phyloP scores from a whole-genome alignment of 495 filamentous ascomycete species.

The Penicillium waksmanii region DNA sequence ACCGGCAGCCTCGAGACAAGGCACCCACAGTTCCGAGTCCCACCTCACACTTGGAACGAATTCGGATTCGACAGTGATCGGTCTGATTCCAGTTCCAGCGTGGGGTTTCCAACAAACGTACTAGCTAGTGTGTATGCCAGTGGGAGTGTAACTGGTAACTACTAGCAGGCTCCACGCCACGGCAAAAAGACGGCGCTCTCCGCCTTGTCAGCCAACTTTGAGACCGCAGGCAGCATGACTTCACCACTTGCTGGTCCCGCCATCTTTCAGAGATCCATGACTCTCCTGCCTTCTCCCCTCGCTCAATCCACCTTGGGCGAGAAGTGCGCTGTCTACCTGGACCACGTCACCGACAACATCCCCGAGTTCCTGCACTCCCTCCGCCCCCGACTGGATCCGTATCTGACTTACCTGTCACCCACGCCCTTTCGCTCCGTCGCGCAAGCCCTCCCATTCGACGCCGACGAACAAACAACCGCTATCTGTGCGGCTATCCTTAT shows the following conservation, averaged over 20 bases:
- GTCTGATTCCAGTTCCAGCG: background rate
- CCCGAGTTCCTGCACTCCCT: constrained; percentile 50
- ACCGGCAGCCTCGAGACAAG: background rate
- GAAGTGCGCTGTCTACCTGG: constrained; percentile 53
- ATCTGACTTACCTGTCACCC: constrained; percentile 41
- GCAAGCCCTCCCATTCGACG: constrained; percentile 32
- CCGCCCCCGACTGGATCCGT: constrained; percentile 40
- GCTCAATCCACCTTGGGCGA: constrained; percentile 54
- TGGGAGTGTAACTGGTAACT: background rate
- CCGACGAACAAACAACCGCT: constrained; percentile 27
- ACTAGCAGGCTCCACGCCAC: background rate
- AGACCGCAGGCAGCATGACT: constrained; percentile 24
- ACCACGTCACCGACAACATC: constrained; percentile 59
- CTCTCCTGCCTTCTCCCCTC: constrained; percentile 45
- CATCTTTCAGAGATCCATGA: constrained; percentile 38
- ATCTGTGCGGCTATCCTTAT: constrained; percentile 44
- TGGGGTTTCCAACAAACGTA: background rate
- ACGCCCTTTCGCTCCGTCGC: constrained; percentile 40
- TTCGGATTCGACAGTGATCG: background rate
- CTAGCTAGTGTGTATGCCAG: too few relatives aligned
- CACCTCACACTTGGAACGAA: background rate
- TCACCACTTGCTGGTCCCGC: constrained; percentile 20
- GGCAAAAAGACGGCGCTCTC: constrained; percentile 34
- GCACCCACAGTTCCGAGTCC: background rate
- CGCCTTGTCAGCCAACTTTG: constrained; percentile 35